phyloP scores from a whole-genome alignment of 1,284 basidiomycete genomes.

The Ganoderma lucidum region DNA sequence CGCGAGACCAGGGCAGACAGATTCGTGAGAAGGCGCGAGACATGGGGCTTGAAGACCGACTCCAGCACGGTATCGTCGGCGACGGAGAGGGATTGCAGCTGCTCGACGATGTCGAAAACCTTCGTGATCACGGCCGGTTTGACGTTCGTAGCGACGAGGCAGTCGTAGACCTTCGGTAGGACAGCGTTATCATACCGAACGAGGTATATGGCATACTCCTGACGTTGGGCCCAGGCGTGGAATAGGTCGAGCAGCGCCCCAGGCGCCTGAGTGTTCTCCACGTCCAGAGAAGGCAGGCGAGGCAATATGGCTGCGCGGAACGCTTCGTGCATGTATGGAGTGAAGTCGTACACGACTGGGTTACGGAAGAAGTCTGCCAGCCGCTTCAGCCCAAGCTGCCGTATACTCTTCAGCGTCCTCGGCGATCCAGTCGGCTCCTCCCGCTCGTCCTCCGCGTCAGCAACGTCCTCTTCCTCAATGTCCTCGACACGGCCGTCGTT shows the following conservation, averaged over 20 bases:
- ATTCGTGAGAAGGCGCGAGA: constrained; percentile 79
- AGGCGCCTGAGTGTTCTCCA: constrained; percentile 93
- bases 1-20: constrained; percentile 77
- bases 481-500: constrained; percentile 37
- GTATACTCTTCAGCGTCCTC: constrained; percentile 67
- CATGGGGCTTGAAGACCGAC: constrained; percentile 77
- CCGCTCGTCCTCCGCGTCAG: constrained; percentile 46
- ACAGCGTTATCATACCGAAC: constrained; percentile 75
- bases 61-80: constrained; percentile 59
- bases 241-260: constrained; percentile 92
- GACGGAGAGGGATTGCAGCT: constrained; percentile 66
- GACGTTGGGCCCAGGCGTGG: constrained; percentile 76
- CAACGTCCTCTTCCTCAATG: constrained; percentile 48
- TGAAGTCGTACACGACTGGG: constrained; percentile 78
- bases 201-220: constrained; percentile 68
- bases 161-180: constrained; percentile 83
- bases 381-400: constrained; percentile 88
- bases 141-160: constrained; percentile 84
- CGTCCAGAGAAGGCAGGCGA: constrained; percentile 77
- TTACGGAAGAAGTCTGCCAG: constrained; percentile 89
- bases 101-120: constrained; percentile 90
- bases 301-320: constrained; percentile 86
- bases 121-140: constrained; percentile 85
- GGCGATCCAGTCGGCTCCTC: constrained; percentile 42
- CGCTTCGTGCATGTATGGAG: constrained; percentile 71